phyloP scores from a whole-genome alignment of 495 filamentous ascomycete species.

The Penicillium argentinense region DNA sequence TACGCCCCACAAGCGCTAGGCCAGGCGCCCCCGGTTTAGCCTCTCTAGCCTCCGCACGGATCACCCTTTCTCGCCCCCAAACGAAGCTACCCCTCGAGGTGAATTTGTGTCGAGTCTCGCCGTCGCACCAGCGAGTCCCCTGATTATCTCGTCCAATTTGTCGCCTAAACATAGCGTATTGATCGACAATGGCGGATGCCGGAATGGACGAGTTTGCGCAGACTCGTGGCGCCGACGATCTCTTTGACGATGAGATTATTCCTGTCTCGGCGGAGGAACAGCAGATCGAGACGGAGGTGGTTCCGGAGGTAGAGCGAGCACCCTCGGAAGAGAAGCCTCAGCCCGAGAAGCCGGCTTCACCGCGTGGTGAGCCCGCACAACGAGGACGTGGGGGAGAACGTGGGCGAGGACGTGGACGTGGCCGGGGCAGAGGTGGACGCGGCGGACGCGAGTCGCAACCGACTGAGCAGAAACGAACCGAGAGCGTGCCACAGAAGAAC shows the following conservation, averaged over 20 bases:
- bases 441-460: conserved; percentile 31
- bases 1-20: too few species aligned
- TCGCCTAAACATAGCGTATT: not conserved
- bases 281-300: conserved; percentile 27
- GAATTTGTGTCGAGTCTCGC: not conserved
- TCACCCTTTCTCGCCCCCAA: conserved; percentile 16
- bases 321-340: conserved; percentile 10
- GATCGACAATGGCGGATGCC: conserved; percentile 22
- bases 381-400: conserved; percentile 38
- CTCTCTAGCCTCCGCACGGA: conserved; percentile 20
- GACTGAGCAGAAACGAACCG: conserved; percentile 29
- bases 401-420: conserved; percentile 38
- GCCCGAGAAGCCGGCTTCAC: conserved; percentile 13
- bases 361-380: conserved; percentile 27
- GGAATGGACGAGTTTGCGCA: conserved; percentile 59
- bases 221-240: conserved; percentile 63
- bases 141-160: not conserved
- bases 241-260: conserved; percentile 73
- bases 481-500: conserved; percentile 17
- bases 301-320: conserved; percentile 13
- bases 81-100: conserved; percentile 27
- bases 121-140: not conserved
- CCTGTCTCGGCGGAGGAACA: conserved; percentile 49
- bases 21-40: not conserved
- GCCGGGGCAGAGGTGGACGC: conserved; percentile 35